phyloP scores from a whole-genome alignment of 768 basidiomycete species.

The Filobasidium floriforme region DNA sequence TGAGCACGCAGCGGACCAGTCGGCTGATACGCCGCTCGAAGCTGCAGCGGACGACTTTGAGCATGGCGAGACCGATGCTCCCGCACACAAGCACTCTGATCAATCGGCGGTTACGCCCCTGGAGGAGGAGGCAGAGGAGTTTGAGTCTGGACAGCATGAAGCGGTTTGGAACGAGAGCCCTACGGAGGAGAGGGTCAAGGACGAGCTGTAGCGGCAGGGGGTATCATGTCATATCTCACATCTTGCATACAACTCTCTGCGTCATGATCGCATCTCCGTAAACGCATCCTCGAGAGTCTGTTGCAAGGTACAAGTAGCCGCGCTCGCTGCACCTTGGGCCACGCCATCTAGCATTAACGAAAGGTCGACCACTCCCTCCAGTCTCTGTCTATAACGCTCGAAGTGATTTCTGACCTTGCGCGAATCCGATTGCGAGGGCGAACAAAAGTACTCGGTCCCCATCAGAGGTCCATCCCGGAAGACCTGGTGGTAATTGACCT shows the following conservation, averaged over 20 bases:
- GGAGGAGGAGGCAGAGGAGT: slow-evolving; percentile 21
- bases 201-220: slow-evolving; percentile 14
- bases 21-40: slow-evolving; percentile 16
- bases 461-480: not conserved
- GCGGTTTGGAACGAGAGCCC: slow-evolving; percentile 5
- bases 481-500: not conserved
- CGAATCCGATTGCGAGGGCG: no score
- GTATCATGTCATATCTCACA: not conserved
- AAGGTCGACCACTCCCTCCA: no score
- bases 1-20: slow-evolving; percentile 8
- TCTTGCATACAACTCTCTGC: no score
- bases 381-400: no score
- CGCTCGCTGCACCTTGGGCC: no score
- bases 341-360: no score
- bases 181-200: slow-evolving; percentile 9
- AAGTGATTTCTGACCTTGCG: no score
- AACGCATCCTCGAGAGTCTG: no score
- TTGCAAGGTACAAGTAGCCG: no score
- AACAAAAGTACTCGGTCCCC: slow-evolving; percentile 3
- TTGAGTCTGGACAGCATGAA: slow-evolving; percentile 14
- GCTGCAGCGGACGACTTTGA: slow-evolving; percentile 15
- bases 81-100: not conserved
- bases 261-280: no score
- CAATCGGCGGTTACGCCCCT: slow-evolving; percentile 20
- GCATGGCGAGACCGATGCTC: slow-evolving; percentile 10